Percentiles rank a stretch among this genome's conserved stretches.
These are phyloP conservation scores for Arctostaphylos glauca DNA, from an alignment of 148 eudicot genomes.

Conservation along the genomic window DNA sequence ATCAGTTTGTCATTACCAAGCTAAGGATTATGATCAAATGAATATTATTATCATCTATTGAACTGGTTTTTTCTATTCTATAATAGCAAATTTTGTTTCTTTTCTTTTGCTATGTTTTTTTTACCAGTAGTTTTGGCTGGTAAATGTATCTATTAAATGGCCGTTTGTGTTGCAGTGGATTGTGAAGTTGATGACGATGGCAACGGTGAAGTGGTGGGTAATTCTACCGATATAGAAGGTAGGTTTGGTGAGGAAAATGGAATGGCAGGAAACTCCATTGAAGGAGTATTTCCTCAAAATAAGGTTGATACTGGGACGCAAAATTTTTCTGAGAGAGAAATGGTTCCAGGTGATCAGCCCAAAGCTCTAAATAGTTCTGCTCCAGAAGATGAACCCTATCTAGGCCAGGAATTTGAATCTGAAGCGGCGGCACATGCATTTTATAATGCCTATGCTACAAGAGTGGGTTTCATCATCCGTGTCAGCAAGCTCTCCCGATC, in stretches of 20 bases:
- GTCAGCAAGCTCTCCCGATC: constrained; percentile 96
- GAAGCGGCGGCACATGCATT: constrained; percentile 95
- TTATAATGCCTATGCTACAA: constrained; percentile 79
- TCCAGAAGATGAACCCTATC: constrained; percentile 68
- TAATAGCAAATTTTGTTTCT: background rate
- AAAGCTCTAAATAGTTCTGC: constrained; percentile 27
- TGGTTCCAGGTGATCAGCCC: constrained; percentile 34
- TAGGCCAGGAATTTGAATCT: constrained; percentile 89
- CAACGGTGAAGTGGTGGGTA: constrained; percentile 61
- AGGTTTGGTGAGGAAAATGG: constrained; percentile 56
- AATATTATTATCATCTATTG: background rate
- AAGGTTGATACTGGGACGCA: constrained; percentile 53
- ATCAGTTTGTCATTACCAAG: background rate
- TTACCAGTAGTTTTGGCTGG: background rate
- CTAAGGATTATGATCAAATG: background rate
- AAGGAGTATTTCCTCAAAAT: constrained; percentile 43
- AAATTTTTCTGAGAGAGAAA: constrained; percentile 47
- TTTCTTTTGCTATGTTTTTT: background rate
- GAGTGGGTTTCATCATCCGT: constrained; percentile 80
- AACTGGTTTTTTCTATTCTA: background rate
- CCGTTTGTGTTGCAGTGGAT: constrained; percentile 54
- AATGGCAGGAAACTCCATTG: constrained; percentile 65
- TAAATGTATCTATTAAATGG: constrained; percentile 1
- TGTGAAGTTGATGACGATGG: constrained; percentile 66
- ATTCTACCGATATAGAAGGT: constrained; percentile 57